These are phyloP conservation scores for Musa acuminata DNA, from an alignment of 176 grass and related monocot genomes.

Conservation along the genomic window DNA sequence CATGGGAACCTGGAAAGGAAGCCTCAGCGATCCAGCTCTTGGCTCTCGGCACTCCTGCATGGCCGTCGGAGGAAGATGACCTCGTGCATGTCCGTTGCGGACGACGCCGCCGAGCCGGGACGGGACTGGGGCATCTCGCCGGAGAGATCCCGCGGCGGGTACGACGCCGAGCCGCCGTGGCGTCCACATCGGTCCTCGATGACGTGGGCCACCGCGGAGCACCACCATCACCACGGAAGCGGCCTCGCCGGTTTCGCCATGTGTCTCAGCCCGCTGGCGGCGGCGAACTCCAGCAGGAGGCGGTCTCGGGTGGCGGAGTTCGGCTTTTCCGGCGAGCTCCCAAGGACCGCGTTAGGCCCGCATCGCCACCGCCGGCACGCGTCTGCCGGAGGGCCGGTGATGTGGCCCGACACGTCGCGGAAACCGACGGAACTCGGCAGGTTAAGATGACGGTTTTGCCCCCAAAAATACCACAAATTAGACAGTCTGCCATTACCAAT, in stretches of 20 bases:
- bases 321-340: neutral
- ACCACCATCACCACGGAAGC: neutral
- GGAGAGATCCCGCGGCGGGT: neutral
- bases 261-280: neutral
- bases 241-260: neutral
- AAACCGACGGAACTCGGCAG: neutral
- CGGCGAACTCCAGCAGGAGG: neutral
- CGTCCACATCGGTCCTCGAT: neutral
- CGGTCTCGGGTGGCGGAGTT: neutral
- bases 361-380: neutral
- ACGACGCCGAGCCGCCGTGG: neutral
- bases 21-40: neutral
- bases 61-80: neutral
- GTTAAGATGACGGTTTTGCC: neutral
- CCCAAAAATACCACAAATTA: neutral
- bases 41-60: neutral
- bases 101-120: neutral
- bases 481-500: neutral
- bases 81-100: neutral
- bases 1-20: neutral
- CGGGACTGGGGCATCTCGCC: neutral
- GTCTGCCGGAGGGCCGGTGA: neutral
- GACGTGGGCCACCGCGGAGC: neutral
- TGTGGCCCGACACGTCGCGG: neutral
- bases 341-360: neutral